Evolutionary conservation across 2,329 filamentous ascomycete genomes (phyloP).

Genomic region (Aspergillus luchuensis): DNA sequence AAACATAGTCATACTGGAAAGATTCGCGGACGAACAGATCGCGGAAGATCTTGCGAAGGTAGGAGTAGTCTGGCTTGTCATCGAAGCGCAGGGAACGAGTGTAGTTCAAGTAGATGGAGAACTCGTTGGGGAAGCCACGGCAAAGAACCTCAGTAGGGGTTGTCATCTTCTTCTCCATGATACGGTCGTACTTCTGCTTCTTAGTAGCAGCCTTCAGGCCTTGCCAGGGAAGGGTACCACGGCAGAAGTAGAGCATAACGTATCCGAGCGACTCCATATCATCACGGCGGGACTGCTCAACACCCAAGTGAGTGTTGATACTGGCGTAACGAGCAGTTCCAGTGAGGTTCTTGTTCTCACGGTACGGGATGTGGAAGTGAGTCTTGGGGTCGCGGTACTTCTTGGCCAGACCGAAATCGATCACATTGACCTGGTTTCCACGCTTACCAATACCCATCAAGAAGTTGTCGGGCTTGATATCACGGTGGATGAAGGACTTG

Average conservation of each 20-base stretch:
- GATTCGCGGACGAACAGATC: conserved; percentile 98
- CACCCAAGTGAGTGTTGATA: conserved; percentile 98
- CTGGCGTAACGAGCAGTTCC: conserved; percentile 97
- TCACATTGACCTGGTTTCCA: conserved; percentile 98
- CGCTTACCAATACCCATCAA: conserved; percentile 99
- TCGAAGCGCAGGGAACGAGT: conserved; percentile 97
- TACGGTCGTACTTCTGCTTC: conserved; percentile 99
- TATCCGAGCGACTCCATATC: conserved; percentile 99
- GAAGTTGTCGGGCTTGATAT: conserved; percentile 99
- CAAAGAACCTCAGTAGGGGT: conserved; percentile 97
- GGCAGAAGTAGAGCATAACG: conserved; percentile 99
- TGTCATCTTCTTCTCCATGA: conserved; percentile 99
- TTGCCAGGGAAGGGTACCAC: conserved; percentile 97
- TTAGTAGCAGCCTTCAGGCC: conserved; percentile 97
- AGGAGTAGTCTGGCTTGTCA: conserved; percentile 99
- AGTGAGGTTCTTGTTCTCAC: conserved; percentile 99
- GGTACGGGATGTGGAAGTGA: conserved; percentile 98
- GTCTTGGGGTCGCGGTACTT: conserved; percentile 99
- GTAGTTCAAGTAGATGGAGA: conserved; percentile 99
- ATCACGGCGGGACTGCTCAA: conserved; percentile 98
- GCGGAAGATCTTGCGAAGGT: conserved; percentile 99
- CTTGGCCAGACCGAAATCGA: conserved; percentile 98
- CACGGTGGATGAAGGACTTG: conserved; percentile 99
- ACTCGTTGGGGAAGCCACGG: conserved; percentile 98
- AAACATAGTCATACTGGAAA: conserved; percentile 99